A percentile compares a stretch with the other conserved stretches of the same genome.
Conservation (phyloP, 768 basidiomycete genomes). For the Hirschioporus abietinus region DNA sequence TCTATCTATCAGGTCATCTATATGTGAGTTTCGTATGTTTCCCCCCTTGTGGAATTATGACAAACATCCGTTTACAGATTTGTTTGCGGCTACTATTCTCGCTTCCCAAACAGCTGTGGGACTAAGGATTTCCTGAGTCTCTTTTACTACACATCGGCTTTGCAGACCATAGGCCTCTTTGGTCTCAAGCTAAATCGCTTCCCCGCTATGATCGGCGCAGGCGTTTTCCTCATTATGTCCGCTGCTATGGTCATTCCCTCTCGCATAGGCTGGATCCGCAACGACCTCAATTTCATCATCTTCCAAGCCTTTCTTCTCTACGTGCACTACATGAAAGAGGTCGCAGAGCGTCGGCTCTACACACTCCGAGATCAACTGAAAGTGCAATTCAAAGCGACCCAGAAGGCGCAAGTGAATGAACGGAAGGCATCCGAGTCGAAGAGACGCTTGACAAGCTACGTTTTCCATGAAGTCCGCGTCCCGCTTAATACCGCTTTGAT, state of each 20-base stretch:
- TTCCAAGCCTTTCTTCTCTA: conserved; percentile 12
- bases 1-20: conserved; percentile 54
- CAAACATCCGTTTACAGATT: conserved; percentile 23
- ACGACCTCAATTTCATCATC: conserved; percentile 7
- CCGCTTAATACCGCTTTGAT: conserved; percentile 78
- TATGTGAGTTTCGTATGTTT: conserved; percentile 26
- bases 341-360: conserved; percentile 44
- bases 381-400: conserved; percentile 46
- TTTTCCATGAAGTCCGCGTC: conserved; percentile 66
- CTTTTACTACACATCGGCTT: conserved; percentile 41
- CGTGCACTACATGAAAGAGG: conserved; percentile 13
- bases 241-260: conserved; percentile 34
- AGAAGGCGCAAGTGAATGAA: conserved; percentile 59
- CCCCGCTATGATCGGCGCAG: conserved; percentile 56
- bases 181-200: conserved; percentile 63
- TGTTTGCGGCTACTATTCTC: conserved; percentile 38
- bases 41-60: background rate
- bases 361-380: conserved; percentile 49
- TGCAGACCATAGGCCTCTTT: conserved; percentile 66
- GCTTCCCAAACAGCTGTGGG: conserved; percentile 33
- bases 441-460: conserved; percentile 71
- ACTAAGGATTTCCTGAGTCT: conserved; percentile 41
- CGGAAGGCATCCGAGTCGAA: conserved; percentile 77
- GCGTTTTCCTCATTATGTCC: conserved; percentile 49
- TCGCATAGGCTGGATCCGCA: conserved; percentile 28